Base-by-base conservation (phyloP, 2,329 filamentous ascomycete genomes). In the Ceratocystiopsis sp. region DNA sequence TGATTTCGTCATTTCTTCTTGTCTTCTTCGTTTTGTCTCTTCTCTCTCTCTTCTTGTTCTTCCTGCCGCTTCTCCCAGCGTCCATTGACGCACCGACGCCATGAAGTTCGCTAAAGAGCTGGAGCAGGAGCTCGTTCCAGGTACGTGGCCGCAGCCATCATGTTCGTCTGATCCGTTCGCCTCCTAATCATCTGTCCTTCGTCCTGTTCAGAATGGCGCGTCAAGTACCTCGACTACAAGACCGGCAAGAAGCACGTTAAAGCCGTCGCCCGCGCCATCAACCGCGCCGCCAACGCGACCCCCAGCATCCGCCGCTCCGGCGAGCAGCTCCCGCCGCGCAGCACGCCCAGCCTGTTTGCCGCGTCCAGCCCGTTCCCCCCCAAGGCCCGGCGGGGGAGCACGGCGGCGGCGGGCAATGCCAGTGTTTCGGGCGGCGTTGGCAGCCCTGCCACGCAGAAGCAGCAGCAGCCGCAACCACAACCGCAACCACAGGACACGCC, bases 151-250 rank as follows among this genome's bases (percentile, higher is more conserved):
- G 5, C 4, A n/a, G 16, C 4, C 12, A 12, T 19, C 11, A 32
- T 19, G 25, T 21, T 16, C 15, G 35, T 16, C n/a, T 51, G 17
- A 14, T 29, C 10, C 11, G 4, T 11, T 42, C 6, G 2, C 25
- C 3, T 35, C 37, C 21, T 33, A 2, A 37, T 35, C 17, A 37
- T 37, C 38, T 34, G 21, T 21, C 17, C 15, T 17, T 35, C 12
- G 11, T 29, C 7, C 35, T 44, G 16, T 38, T 21, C n/a, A 32
- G 75, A 96, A 73, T 96, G 89, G 89, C 77, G 83, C 55, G 73
- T 79, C 59, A 93, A 94, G 61, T 96, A 95, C 60, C 72, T 96
- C 53, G 77, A 95, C 62, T 96, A 96, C 69, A 94, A 93, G 70
- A 78, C 78, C 45, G 89, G 86, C 47, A 96, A 96, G 65, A 95